A percentile compares a stretch with the other conserved stretches of the same genome.
These are phyloP conservation scores for Leishmania mexicana DNA, from an alignment of 208 protist species.

Conservation along the genomic window DNA sequence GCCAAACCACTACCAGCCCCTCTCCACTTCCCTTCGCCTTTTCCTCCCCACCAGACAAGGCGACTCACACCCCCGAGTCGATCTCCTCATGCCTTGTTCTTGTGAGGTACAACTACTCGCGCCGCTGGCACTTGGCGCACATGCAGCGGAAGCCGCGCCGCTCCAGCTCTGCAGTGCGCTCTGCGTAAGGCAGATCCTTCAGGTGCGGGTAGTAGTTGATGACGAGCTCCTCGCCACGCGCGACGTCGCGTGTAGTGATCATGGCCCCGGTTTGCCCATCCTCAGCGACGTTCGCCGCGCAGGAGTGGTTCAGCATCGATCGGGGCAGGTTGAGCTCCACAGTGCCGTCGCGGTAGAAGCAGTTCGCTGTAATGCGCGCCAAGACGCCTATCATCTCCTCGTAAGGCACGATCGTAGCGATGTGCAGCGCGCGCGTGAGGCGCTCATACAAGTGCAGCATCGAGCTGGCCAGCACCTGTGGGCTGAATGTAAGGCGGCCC, in stretches of 20 bases:
- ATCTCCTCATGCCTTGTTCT: neutral
- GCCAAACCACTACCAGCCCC: neutral
- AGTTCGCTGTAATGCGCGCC: conserved; percentile 74
- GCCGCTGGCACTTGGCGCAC: conserved; percentile 50
- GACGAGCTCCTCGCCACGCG: conserved; percentile 59
- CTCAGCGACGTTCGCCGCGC: conserved; percentile 76
- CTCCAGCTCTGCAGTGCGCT: conserved; percentile 60
- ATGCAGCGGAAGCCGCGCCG: conserved; percentile 57
- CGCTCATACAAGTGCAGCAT: conserved; percentile 85
- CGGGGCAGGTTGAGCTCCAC: conserved; percentile 72
- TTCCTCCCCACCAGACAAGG: neutral
- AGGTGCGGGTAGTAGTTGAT: conserved; percentile 85
- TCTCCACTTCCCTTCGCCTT: neutral
- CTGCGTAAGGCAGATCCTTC: conserved; percentile 51
- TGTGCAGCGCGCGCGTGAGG: conserved; percentile 54
- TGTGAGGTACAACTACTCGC: conserved; percentile 6
- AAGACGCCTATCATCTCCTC: conserved; percentile 82
- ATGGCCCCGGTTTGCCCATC: conserved; percentile 48
- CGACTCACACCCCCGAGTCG: neutral
- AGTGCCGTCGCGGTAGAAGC: conserved; percentile 59
- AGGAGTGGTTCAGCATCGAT: conserved; percentile 87
- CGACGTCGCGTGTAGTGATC: conserved; percentile 53
- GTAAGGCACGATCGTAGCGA: conserved; percentile 74
- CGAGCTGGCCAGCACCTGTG: conserved; percentile 41
- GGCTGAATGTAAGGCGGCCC: conserved; percentile 67